phyloP scores from a whole-genome alignment of 495 filamentous ascomycete species.

The Neurospora tetrasperma region DNA sequence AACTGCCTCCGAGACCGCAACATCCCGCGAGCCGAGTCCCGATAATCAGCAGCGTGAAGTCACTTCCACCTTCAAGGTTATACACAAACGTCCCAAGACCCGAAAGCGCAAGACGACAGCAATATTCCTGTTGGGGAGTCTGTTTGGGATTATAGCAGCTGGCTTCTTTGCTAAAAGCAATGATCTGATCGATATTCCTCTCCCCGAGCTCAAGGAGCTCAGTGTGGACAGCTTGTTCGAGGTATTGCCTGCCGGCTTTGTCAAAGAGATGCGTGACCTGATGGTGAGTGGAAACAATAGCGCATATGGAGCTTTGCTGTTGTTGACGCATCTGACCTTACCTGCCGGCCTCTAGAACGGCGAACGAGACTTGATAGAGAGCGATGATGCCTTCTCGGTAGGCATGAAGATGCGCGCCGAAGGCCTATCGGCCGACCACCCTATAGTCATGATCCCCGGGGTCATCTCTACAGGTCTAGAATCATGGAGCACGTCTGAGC shows the following conservation, averaged over 20 bases:
- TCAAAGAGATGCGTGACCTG: slow-evolving; percentile 74
- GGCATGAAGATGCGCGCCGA: slow-evolving; percentile 74
- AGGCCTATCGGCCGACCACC: slow-evolving; percentile 72
- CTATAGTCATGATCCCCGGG: slow-evolving; percentile 92
- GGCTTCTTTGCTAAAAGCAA: slow-evolving; percentile 76
- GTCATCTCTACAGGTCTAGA: slow-evolving; percentile 96
- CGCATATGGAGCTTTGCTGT: not conserved
- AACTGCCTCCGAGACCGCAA: slow-evolving; percentile 22
- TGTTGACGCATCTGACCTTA: slow-evolving; percentile 8
- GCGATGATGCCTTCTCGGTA: slow-evolving; percentile 84
- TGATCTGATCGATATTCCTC: slow-evolving; percentile 63
- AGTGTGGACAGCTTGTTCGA: slow-evolving; percentile 77
- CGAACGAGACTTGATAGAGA: slow-evolving; percentile 72
- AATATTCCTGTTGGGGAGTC: slow-evolving; percentile 71
- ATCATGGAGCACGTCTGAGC: slow-evolving; percentile 81
- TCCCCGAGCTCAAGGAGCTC: slow-evolving; percentile 63
- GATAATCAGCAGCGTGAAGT: slow-evolving; percentile 31
- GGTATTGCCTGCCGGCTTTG: slow-evolving; percentile 68
- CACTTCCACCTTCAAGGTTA: slow-evolving; percentile 28
- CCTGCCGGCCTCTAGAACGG: slow-evolving; percentile 44
- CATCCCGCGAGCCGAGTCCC: slow-evolving; percentile 34
- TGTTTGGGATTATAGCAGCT: slow-evolving; percentile 74
- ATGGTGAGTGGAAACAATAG: slow-evolving; percentile 42
- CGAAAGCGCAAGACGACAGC: slow-evolving; percentile 63
- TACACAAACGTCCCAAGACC: slow-evolving; percentile 34